These are phyloP conservation scores for Monosporozyma servazzii DNA, from an alignment of 805 yeast genomes.

Conservation along the genomic window DNA sequence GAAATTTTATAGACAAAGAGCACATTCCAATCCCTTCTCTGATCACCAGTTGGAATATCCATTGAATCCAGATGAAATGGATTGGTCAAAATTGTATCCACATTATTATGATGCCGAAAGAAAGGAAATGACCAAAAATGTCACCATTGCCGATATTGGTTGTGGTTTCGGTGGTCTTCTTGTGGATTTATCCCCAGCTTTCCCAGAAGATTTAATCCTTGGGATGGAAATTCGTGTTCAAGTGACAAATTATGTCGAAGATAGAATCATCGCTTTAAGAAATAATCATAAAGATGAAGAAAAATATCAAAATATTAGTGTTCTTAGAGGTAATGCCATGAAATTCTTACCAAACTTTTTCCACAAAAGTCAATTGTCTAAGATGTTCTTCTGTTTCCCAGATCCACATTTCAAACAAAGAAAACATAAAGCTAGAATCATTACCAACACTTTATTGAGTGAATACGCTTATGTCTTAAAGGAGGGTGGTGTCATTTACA, in stretches of 20 bases:
- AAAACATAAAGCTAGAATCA: conserved; percentile 93
- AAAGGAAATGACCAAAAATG: conserved; percentile 40
- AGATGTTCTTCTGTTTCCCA: conserved; percentile 98
- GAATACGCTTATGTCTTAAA: conserved; percentile 87
- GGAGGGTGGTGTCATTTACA: conserved; percentile 83
- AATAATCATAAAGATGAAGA: conserved; percentile 26
- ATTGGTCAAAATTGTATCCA: conserved; percentile 78
- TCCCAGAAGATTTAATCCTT: conserved; percentile 64
- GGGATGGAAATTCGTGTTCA: conserved; percentile 99
- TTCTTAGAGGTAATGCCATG: conserved; percentile 93
- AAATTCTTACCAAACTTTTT: conserved; percentile 93
- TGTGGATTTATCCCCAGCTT: conserved; percentile 66
- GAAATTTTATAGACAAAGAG: conserved; percentile 88
- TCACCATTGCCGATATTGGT: conserved; percentile 91
- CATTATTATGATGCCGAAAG: conserved; percentile 37
- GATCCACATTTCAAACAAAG: conserved; percentile 98
- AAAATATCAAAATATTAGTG: conserved; percentile 73
- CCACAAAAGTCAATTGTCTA: conserved; percentile 67
- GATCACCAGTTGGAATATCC: conserved; percentile 93
- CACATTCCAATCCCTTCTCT: conserved; percentile 95
- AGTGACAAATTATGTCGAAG: conserved; percentile 95
- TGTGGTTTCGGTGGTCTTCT: conserved; percentile 95
- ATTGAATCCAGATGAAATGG: conserved; percentile 67
- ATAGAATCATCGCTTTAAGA: conserved; percentile 83
- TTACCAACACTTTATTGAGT: conserved; percentile 77